Conservation (phyloP, 1,284 basidiomycete genomes). For the Retiboletus flavoniger region DNA sequence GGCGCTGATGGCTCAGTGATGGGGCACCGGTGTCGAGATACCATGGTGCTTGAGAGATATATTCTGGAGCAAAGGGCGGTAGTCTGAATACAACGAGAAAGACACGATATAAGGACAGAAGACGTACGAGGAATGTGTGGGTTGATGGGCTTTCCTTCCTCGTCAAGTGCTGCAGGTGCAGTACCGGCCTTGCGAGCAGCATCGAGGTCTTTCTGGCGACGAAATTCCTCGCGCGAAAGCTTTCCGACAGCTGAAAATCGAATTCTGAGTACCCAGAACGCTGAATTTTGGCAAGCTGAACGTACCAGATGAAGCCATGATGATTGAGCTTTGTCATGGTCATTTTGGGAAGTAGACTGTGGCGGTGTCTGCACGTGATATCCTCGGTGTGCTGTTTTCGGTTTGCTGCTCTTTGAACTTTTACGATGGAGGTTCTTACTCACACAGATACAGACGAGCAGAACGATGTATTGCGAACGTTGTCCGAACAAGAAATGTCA, state of each 20-base stretch:
- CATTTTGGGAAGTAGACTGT: neutral
- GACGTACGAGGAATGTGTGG: constrained; percentile 93
- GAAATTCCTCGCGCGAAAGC: constrained; percentile 89
- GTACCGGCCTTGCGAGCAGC: constrained; percentile 97
- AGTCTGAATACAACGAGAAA: constrained; percentile 3
- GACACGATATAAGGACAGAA: neutral
- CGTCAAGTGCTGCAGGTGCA: constrained; percentile 91
- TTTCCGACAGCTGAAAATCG: constrained; percentile 60
- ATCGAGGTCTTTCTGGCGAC: constrained; percentile 93
- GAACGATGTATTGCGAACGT: constrained; percentile 8
- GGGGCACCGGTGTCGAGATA: constrained; percentile 92
- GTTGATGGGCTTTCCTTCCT: constrained; percentile 94
- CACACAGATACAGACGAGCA: constrained; percentile 10
- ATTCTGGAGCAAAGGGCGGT: constrained; percentile 50
- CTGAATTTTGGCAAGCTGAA: neutral
- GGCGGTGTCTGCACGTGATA: constrained; percentile 19
- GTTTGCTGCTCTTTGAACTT: neutral
- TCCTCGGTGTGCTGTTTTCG: neutral
- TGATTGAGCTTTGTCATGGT: neutral
- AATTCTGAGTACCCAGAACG: neutral
- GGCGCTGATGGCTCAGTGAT: constrained; percentile 91
- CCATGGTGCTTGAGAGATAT: constrained; percentile 97
- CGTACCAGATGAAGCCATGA: constrained; percentile 51
- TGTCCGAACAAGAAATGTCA: constrained; percentile 4
- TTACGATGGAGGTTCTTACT: constrained; percentile 5